Percentiles rank a stretch among this genome's conserved stretches.
These are phyloP conservation scores for Penicillium sp. DNA, from an alignment of 2,329 filamentous ascomycete species.

Conservation along the genomic window DNA sequence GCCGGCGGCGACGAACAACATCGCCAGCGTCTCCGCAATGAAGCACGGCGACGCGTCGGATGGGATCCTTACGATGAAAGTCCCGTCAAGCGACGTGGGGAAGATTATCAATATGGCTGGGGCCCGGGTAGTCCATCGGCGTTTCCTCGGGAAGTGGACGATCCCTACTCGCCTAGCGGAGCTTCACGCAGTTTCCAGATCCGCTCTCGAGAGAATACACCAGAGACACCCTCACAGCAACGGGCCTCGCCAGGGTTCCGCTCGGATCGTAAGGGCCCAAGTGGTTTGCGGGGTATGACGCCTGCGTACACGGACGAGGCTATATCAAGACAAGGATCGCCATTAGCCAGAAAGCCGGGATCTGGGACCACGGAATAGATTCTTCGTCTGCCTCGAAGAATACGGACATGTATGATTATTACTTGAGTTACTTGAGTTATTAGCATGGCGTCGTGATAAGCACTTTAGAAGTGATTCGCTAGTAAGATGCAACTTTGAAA, in stretches of 20 bases:
- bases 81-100: constrained; percentile 59
- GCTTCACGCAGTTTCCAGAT: constrained; percentile 24
- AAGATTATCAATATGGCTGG: constrained; percentile 56
- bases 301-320: constrained; percentile 18
- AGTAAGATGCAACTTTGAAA: no score
- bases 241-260: constrained; percentile 20
- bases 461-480: no score
- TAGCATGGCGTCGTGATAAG: no score
- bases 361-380: constrained; percentile 22
- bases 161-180: constrained; percentile 27
- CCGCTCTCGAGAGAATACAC: constrained; percentile 32
- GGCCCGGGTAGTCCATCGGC: constrained; percentile 24
- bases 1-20: constrained; percentile 57
- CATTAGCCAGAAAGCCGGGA: constrained; percentile 32
- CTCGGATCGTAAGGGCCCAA: constrained; percentile 16
- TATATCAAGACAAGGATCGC: constrained; percentile 25
- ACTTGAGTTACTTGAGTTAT: no score
- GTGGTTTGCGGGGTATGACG: constrained; percentile 21
- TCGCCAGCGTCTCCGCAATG: constrained; percentile 54
- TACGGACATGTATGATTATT: no score
- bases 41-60: constrained; percentile 58
- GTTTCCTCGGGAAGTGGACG: constrained; percentile 22
- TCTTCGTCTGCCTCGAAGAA: no score
- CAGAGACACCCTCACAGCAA: constrained; percentile 24
- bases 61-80: constrained; percentile 69